Evolutionary conservation across 805 yeast genomes (phyloP).

Genomic region (Priceomyces melissophilus): DNA sequence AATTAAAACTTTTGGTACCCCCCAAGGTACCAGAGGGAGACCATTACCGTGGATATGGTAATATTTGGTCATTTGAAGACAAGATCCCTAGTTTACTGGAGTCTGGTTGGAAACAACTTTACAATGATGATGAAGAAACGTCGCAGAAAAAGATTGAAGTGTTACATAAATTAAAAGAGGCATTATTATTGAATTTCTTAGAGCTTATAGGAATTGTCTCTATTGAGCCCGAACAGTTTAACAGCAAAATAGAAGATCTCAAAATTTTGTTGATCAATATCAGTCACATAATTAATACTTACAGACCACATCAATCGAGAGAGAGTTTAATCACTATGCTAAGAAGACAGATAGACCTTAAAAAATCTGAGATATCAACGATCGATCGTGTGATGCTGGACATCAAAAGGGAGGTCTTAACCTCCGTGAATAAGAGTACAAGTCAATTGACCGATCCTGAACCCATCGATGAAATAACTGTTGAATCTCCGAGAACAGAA

Average conservation of each 20-base stretch:
- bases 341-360: slow-evolving; percentile 65
- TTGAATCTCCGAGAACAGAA: slow-evolving; percentile 3
- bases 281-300: slow-evolving; percentile 87
- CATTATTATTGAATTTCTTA: slow-evolving; percentile 73
- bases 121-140: slow-evolving; percentile 40
- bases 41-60: slow-evolving; percentile 84
- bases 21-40: slow-evolving; percentile 61
- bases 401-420: slow-evolving; percentile 34
- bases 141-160: slow-evolving; percentile 58
- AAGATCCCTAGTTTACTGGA: slow-evolving; percentile 71
- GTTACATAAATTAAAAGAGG: slow-evolving; percentile 73
- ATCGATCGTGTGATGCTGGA: slow-evolving; percentile 40
- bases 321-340: slow-evolving; percentile 78
- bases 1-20: slow-evolving; percentile 58
- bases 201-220: slow-evolving; percentile 78
- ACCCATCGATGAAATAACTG: not conserved
- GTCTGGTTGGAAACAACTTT: slow-evolving; percentile 75
- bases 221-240: slow-evolving; percentile 62
- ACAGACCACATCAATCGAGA: slow-evolving; percentile 92
- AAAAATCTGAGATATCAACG: slow-evolving; percentile 48
- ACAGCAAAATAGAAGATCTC: slow-evolving; percentile 68
- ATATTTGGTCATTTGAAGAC: slow-evolving; percentile 80
- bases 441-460: not conserved
- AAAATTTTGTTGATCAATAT: slow-evolving; percentile 80
- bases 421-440: slow-evolving; percentile 12